Evolutionary conservation across 352 stramenopile genomes (phyloP).

Genomic region (Pythium folliculosum): DNA sequence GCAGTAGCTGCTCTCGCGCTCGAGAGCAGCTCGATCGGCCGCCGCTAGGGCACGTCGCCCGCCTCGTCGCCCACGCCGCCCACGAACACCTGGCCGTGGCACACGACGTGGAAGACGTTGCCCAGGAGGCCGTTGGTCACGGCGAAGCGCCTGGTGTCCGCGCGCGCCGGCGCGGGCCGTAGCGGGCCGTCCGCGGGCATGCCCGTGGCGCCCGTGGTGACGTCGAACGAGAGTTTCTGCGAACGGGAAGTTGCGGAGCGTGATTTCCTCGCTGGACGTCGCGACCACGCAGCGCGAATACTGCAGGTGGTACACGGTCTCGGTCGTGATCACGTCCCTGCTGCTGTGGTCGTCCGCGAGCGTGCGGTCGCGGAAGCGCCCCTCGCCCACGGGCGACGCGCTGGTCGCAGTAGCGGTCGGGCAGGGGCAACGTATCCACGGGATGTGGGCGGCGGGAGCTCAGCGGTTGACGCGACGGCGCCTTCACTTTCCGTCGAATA

Average conservation of each 20-base stretch:
- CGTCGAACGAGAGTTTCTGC: slow-evolving; percentile 60
- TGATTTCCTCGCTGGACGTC: slow-evolving; percentile 60
- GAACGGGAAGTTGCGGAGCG: slow-evolving; percentile 55
- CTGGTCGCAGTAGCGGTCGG: too few relatives aligned
- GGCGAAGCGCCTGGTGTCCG: slow-evolving; percentile 42
- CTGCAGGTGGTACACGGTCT: slow-evolving; percentile 33
- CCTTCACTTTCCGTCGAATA: too few relatives aligned
- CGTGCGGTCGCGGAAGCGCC: slow-evolving; percentile 6
- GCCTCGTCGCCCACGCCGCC: slow-evolving; percentile 33
- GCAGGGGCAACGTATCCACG: too few relatives aligned
- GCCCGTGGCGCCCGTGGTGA: slow-evolving; percentile 22
- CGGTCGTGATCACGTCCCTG: not conserved
- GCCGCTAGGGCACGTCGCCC: slow-evolving; percentile 36
- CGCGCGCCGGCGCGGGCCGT: slow-evolving; percentile 2
- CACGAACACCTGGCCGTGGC: slow-evolving; percentile 52
- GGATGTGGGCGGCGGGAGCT: too few relatives aligned
- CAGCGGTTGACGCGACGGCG: too few relatives aligned
- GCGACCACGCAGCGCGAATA: slow-evolving; percentile 44
- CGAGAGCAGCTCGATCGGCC: slow-evolving; percentile 68
- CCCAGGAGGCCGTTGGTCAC: slow-evolving; percentile 51
- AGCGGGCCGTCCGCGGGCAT: slow-evolving; percentile 20
- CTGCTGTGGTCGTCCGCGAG: not conserved
- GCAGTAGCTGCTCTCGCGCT: slow-evolving; percentile 50
- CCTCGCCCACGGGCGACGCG: slow-evolving; percentile 7
- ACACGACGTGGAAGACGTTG: slow-evolving; percentile 58